phyloP scores from a whole-genome alignment of 176 grass and related monocot species.

The Typha latifolia region DNA sequence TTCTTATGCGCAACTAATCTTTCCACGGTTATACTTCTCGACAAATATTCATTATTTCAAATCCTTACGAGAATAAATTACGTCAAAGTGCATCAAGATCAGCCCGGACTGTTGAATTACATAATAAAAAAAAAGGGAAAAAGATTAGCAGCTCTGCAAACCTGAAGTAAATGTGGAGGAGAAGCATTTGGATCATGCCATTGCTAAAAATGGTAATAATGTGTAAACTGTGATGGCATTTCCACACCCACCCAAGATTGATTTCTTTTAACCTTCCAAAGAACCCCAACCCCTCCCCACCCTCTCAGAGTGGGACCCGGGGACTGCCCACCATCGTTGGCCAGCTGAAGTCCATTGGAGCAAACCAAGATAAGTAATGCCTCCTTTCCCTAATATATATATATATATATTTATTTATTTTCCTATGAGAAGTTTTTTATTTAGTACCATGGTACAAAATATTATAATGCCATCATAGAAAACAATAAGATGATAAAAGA shows the following conservation, averaged over 20 bases:
- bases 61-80: not conserved
- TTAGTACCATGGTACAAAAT: not conserved
- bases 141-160: too few relatives aligned
- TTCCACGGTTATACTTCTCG: not conserved
- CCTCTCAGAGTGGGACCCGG: not conserved
- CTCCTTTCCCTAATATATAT: not conserved
- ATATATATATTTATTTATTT: not conserved
- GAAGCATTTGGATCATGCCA: conserved; percentile 7
- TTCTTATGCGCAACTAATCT: not conserved
- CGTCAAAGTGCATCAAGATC: too few relatives aligned
- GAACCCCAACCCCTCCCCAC: too few relatives aligned
- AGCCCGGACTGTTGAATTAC: too few relatives aligned
- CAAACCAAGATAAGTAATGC: not conserved
- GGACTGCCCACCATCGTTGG: not conserved
- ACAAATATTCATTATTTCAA: not conserved
- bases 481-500: not conserved
- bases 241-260: not conserved
- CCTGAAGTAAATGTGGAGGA: not conserved
- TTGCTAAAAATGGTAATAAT: conserved; percentile 1
- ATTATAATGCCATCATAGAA: not conserved
- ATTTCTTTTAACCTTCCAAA: not conserved
- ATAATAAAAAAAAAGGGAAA: too few relatives aligned
- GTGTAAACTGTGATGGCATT: not conserved
- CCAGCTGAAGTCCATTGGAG: not conserved
- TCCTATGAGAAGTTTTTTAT: not conserved